These are phyloP conservation scores for Stropharia rugosoannulata DNA, from an alignment of 768 basidiomycete species.

Conservation along the genomic window DNA sequence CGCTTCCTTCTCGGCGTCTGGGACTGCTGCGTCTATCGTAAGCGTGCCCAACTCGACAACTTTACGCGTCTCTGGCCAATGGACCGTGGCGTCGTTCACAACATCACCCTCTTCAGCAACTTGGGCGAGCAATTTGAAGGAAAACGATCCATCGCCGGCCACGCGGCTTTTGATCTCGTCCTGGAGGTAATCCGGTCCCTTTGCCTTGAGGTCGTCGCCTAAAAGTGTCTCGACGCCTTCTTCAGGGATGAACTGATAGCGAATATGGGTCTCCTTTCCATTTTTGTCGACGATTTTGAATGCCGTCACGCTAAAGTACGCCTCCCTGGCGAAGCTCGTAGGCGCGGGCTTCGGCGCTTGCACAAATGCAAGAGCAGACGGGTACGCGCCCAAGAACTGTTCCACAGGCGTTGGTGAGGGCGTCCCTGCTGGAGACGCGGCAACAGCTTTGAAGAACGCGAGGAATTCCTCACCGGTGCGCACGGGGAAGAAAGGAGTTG, in stretches of 20 bases:
- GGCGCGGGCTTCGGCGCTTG: constrained; percentile 16
- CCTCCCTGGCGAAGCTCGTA: constrained; percentile 13
- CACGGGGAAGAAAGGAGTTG: constrained; percentile 16
- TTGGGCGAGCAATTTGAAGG: constrained; percentile 13
- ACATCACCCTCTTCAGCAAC: constrained; percentile 13
- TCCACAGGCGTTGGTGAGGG: constrained; percentile 11
- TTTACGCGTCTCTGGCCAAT: constrained; percentile 14
- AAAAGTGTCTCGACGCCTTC: constrained; percentile 13
- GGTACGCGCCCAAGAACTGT: constrained; percentile 13
- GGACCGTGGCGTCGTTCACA: constrained; percentile 15
- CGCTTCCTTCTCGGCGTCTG: constrained; percentile 11
- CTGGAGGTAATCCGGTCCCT: constrained; percentile 11
- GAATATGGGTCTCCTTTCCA: constrained; percentile 11
- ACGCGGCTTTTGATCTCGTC: constrained; percentile 12
- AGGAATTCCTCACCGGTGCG: constrained; percentile 16
- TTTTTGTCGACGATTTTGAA: constrained; percentile 14
- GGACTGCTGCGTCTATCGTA: constrained; percentile 9
- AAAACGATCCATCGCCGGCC: constrained; percentile 2
- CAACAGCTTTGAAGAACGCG: constrained; percentile 13
- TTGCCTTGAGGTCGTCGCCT: not conserved
- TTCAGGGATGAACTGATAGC: constrained; percentile 14
- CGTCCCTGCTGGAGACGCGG: constrained; percentile 4
- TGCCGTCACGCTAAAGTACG: constrained; percentile 15
- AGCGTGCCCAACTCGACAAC: constrained; percentile 12
- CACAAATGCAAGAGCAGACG: constrained; percentile 12